phyloP scores from a whole-genome alignment of 1,284 basidiomycete genomes.

The Puccinia novopanici region DNA sequence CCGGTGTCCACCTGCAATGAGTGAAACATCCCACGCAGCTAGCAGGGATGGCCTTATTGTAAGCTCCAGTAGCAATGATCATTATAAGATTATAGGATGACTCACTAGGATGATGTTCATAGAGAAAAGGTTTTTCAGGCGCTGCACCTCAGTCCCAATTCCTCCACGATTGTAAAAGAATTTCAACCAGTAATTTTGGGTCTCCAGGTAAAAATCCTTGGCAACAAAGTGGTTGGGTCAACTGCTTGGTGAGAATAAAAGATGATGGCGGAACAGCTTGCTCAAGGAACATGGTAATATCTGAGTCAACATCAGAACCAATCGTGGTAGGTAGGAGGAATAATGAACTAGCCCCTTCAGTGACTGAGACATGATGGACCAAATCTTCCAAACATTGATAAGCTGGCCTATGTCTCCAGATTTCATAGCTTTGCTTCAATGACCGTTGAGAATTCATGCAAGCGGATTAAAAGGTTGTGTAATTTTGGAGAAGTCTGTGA shows the following conservation, averaged over 20 bases:
- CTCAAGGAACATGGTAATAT: background rate
- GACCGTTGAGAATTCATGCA: conserved; percentile 4
- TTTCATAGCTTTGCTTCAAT: conserved; percentile 4
- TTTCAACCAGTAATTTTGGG: too few species aligned
- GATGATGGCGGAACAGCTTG: conserved; percentile 9
- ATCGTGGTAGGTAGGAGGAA: background rate
- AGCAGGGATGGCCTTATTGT: too few species aligned
- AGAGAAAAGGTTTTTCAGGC: too few species aligned
- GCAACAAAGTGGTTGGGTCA: too few species aligned
- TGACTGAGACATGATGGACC: conserved; percentile 5
- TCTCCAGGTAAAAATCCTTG: too few species aligned
- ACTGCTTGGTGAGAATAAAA: conserved; percentile 21
- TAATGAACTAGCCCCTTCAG: conserved; percentile 6
- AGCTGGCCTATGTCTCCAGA: conserved; percentile 29
- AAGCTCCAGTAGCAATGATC: too few species aligned
- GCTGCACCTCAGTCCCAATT: background rate
- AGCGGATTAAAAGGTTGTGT: background rate
- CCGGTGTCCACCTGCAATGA: background rate
- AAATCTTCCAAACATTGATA: conserved; percentile 24
- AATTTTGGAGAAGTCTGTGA: background rate
- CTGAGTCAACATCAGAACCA: background rate
- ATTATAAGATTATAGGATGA: too few species aligned
- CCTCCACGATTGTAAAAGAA: conserved; percentile 17
- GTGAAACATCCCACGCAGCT: background rate
- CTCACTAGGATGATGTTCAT: too few species aligned